Conservation (phyloP, 768 basidiomycete genomes). For the Suillus americanus region DNA sequence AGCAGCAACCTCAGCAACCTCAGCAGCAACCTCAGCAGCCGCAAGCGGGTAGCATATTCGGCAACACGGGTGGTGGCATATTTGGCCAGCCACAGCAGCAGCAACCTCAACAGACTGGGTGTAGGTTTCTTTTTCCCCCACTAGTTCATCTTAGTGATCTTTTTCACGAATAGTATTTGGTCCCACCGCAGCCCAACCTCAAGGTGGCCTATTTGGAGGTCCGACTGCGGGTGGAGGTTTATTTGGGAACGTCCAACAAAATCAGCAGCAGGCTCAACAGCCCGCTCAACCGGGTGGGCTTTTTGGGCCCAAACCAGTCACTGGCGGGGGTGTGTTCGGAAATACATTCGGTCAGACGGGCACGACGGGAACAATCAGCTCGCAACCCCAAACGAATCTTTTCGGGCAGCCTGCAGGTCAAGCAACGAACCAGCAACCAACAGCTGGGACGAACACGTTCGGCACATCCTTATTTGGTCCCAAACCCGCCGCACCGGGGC, state of each 20-base stretch:
- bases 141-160: neutral
- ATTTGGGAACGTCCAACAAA: slow-evolving; percentile 32
- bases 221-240: slow-evolving; percentile 32
- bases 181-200: slow-evolving; percentile 33
- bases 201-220: slow-evolving; percentile 16
- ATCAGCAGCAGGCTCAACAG: slow-evolving; percentile 41
- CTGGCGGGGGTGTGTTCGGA: slow-evolving; percentile 45
- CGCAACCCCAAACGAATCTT: slow-evolving; percentile 33
- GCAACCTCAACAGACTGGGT: slow-evolving; percentile 37
- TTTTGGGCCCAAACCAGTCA: slow-evolving; percentile 30
- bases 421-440: slow-evolving; percentile 36
- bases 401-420: slow-evolving; percentile 58
- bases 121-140: slow-evolving; percentile 35
- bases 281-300: slow-evolving; percentile 26
- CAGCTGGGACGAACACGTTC: slow-evolving; percentile 34
- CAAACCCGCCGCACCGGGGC: slow-evolving; percentile 49
- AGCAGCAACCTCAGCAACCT: slow-evolving; percentile 28
- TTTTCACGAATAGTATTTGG: neutral
- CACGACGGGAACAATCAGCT: slow-evolving; percentile 30
- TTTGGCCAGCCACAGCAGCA: slow-evolving; percentile 39
- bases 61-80: slow-evolving; percentile 22
- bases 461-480: slow-evolving; percentile 47
- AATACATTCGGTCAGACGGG: slow-evolving; percentile 44
- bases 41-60: slow-evolving; percentile 28
- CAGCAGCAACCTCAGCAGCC: slow-evolving; percentile 13